Evolutionary conservation across 306 rosid genomes (phyloP).

Genomic region (Gleditsia sinensis): DNA sequence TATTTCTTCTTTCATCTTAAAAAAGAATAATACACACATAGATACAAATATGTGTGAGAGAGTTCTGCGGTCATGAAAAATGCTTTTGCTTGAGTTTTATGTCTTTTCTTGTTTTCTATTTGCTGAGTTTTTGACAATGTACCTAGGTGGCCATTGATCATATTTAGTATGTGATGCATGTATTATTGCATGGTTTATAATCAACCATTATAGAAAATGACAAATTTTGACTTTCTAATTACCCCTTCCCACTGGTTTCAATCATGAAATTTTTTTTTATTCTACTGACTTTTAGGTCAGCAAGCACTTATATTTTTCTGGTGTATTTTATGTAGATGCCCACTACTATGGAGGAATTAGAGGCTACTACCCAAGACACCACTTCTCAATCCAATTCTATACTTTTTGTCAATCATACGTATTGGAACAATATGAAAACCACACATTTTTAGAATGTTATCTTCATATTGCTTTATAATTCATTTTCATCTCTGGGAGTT

Average conservation of each 20-base stretch:
- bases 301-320: conserved; percentile 2
- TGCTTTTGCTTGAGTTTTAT: neutral
- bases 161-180: neutral
- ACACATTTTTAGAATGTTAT: no score
- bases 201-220: neutral
- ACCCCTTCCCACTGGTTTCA: neutral
- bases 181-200: neutral
- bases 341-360: conserved; percentile 86
- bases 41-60: no score
- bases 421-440: conserved; percentile 80
- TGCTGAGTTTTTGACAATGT: neutral
- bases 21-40: no score
- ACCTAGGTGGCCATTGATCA: neutral
- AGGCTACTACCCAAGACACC: conserved; percentile 82
- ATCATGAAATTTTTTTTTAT: neutral
- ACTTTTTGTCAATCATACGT: conserved; percentile 69
- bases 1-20: no score
- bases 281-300: neutral
- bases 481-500: no score
- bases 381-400: conserved; percentile 81
- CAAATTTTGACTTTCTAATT: neutral
- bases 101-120: no score
- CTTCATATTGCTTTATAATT: no score
- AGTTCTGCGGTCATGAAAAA: no score
- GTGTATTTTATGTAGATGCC: conserved; percentile 67